A percentile compares a stretch with the other conserved stretches of the same genome.
phyloP scores from a whole-genome alignment of 495 filamentous ascomycete species.

The Trichoderma reesei region DNA sequence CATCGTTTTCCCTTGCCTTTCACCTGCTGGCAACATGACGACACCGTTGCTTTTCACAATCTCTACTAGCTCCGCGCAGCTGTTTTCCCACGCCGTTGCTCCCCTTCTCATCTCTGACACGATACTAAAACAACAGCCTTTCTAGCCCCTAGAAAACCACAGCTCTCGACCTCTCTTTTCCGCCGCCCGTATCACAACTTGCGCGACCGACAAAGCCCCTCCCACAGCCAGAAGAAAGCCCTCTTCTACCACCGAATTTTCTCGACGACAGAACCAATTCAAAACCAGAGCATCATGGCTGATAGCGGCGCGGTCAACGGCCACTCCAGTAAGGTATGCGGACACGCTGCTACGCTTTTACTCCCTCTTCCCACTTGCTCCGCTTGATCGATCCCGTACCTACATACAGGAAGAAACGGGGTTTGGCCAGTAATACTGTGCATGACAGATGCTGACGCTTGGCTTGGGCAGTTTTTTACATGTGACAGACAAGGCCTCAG shows the following conservation, averaged over 20 bases:
- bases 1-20: not conserved
- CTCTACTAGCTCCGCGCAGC: not conserved
- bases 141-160: not conserved
- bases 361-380: not conserved
- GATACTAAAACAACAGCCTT: not conserved
- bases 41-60: not conserved
- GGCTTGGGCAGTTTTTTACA: conserved; percentile 2
- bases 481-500: not conserved
- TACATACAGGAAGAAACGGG: not conserved
- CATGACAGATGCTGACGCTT: conserved; percentile 15
- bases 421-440: not conserved
- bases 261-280: not conserved
- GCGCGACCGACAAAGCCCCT: not conserved
- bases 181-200: not conserved
- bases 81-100: not conserved
- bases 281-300: not conserved
- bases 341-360: not conserved
- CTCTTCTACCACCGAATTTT: not conserved
- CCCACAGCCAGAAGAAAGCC: not conserved
- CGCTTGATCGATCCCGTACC: conserved; percentile 3
- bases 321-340: conserved; percentile 1
- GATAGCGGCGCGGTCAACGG: not conserved
- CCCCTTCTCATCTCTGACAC: not conserved
- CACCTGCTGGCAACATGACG: not conserved
- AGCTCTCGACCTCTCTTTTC: not conserved